A percentile compares a stretch with the other conserved stretches of the same genome.
Evolutionary conservation across 108 stramenopile species (phyloP).

Genomic region (Cylindrotheca closterium): DNA sequence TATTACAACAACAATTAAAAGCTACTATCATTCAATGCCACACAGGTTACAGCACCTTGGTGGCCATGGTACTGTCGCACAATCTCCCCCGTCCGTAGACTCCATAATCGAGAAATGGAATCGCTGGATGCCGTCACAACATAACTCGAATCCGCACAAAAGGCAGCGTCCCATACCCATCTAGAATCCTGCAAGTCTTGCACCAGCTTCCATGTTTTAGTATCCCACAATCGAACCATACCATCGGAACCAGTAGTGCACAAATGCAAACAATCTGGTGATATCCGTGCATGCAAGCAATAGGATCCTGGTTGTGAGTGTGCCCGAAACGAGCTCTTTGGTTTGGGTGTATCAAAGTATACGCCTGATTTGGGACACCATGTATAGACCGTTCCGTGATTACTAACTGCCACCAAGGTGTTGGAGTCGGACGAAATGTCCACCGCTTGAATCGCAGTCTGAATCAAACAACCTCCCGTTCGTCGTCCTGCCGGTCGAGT

Average conservation of each 20-base stretch:
- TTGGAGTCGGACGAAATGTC: conserved; percentile 79
- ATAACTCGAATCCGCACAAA: conserved; percentile 96
- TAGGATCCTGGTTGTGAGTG: conserved; percentile 68
- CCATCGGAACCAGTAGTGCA: conserved; percentile 93
- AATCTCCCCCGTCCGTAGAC: conserved; percentile 88
- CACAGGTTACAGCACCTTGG: conserved; percentile 93
- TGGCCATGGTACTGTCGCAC: conserved; percentile 93
- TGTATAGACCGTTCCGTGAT: conserved; percentile 86
- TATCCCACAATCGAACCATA: conserved; percentile 89
- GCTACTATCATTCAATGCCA: conserved; percentile 94
- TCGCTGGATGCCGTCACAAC: conserved; percentile 95
- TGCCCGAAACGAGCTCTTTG: conserved; percentile 74
- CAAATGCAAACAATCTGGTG: conserved; percentile 82
- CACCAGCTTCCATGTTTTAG: conserved; percentile 74
- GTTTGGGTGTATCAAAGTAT: conserved; percentile 16
- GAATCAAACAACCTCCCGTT: conserved; percentile 37
- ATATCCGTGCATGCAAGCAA: conserved; percentile 74
- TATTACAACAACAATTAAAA: not conserved
- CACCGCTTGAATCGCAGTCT: conserved; percentile 81
- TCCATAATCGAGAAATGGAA: conserved; percentile 90
- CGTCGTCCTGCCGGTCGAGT: conserved; percentile 62
- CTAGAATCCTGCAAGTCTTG: conserved; percentile 69
- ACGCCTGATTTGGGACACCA: conserved; percentile 65
- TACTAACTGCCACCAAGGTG: conserved; percentile 80
- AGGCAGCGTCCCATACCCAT: conserved; percentile 98